Conservation (phyloP, 1,284 basidiomycete species). For the Meira miltonrushii region DNA sequence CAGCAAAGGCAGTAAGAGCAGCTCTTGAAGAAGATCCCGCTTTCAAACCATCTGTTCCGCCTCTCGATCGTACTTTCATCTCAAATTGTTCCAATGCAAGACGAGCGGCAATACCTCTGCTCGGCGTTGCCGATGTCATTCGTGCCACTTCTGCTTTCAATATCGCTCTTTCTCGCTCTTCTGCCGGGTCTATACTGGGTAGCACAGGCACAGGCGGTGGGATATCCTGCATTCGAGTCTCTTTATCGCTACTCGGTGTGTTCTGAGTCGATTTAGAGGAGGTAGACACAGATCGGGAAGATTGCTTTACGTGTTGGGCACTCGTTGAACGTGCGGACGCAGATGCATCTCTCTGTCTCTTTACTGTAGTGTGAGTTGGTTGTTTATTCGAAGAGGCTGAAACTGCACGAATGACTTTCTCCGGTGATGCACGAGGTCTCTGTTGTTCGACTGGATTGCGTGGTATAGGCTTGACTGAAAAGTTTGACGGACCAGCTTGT, state of each 20-base stretch:
- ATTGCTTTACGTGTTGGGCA: too few species aligned
- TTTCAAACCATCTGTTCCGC: neutral
- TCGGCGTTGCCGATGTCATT: neutral
- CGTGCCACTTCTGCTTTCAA: neutral
- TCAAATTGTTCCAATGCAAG: conserved; percentile 6
- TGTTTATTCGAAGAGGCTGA: too few species aligned
- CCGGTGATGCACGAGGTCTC: neutral
- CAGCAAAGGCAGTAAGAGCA: neutral
- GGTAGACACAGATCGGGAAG: too few species aligned
- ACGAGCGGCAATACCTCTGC: conserved; percentile 1
- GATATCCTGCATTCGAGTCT: neutral
- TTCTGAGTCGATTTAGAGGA: neutral
- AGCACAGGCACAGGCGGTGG: neutral
- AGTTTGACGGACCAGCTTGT: neutral
- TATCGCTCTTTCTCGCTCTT: neutral
- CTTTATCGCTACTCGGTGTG: neutral
- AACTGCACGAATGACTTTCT: neutral
- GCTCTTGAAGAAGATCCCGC: neutral
- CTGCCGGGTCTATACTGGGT: neutral
- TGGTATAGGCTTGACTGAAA: neutral
- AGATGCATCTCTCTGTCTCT: too few species aligned
- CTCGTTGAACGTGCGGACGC: too few species aligned
- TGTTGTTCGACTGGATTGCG: neutral
- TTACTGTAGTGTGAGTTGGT: too few species aligned
- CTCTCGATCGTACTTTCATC: neutral